A percentile compares a stretch with the other conserved stretches of the same genome.
Conservation (phyloP, 768 basidiomycete species). For the Mycena alexandri region DNA sequence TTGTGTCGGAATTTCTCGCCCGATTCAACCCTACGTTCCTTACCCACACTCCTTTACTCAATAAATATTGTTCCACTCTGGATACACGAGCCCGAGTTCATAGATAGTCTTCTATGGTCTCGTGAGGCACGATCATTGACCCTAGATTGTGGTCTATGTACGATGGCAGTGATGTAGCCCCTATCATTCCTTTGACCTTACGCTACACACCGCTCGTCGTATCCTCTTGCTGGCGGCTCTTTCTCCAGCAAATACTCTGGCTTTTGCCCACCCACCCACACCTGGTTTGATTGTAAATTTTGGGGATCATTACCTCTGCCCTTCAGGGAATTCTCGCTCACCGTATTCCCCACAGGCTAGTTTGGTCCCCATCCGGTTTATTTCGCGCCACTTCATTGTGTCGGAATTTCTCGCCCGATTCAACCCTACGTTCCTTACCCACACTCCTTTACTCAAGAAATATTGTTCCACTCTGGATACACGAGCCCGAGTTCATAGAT, state of each 20-base stretch:
- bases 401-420: slow-evolving; percentile 14
- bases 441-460: too few species aligned
- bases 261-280: too few species aligned
- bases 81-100: too few species aligned
- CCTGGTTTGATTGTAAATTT: too few species aligned
- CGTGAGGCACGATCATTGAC: slow-evolving; percentile 10
- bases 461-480: too few species aligned
- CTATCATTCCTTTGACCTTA: background rate
- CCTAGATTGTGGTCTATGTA: slow-evolving; percentile 6
- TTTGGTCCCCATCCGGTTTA: slow-evolving; percentile 2
- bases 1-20: slow-evolving; percentile 15
- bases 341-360: slow-evolving; percentile 19
- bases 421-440: too few species aligned
- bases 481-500: background rate
- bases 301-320: too few species aligned
- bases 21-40: background rate
- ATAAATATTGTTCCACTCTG: too few species aligned
- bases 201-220: slow-evolving; percentile 5
- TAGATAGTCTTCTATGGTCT: slow-evolving; percentile 2
- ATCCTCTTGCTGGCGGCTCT: background rate
- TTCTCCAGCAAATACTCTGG: too few species aligned
- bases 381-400: slow-evolving; percentile 1
- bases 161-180: slow-evolving; percentile 7
- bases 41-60: too few species aligned
- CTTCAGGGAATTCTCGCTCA: slow-evolving; percentile 20